Base-by-base conservation (phyloP, 345 rosid genomes). In the Gossypium stocksii region DNA sequence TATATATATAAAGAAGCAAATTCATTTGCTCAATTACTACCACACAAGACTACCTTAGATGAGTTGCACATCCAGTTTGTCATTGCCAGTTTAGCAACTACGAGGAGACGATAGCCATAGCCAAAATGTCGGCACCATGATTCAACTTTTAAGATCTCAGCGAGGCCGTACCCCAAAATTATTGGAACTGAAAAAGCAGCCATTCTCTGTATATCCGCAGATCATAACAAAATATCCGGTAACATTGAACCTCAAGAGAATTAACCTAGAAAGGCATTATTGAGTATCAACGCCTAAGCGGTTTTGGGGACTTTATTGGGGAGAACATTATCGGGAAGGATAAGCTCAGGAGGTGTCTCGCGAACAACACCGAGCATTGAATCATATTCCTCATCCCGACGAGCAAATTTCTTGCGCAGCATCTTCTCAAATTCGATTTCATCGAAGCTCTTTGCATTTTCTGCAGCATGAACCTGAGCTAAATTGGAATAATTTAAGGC, bases 311-410 rank as follows among this genome's bases (percentile, higher is more conserved):
- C 74, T 82, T 86, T 86, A 48, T 87, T 84, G 38, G 81, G 88
- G 60, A 88, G 82, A 57, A 86, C 71, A 61, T 80, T 87, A 58
- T 88, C 88, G 19, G 94, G 85, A 76, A 88, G 89, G 65, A 77
- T 82, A 71, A 91, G 86, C 69, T 89, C 90, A 9, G 85, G 79
- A 27, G 95, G 97, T 12, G 85, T 87, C 80, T 94, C 93, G 1
- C 90, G 90, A 61, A 87, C 90, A 77, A 88, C 89, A n/a, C 98
- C 98, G 54, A 91, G 83, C 91, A 89, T 68, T 11, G 93, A 88
- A 76, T 93, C 97, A 45, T 92, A 91, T 63, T 88, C 94, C 79
- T 87, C 88, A 80, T 91, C 97, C 41, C 88, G 88, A 17, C 2
- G 80, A 70, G 89, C 79, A 62, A 86, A 89, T 81, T 91, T 93